Base-by-base conservation (phyloP, 495 filamentous ascomycete species). In the Penicillium psychrofluorescens region DNA sequence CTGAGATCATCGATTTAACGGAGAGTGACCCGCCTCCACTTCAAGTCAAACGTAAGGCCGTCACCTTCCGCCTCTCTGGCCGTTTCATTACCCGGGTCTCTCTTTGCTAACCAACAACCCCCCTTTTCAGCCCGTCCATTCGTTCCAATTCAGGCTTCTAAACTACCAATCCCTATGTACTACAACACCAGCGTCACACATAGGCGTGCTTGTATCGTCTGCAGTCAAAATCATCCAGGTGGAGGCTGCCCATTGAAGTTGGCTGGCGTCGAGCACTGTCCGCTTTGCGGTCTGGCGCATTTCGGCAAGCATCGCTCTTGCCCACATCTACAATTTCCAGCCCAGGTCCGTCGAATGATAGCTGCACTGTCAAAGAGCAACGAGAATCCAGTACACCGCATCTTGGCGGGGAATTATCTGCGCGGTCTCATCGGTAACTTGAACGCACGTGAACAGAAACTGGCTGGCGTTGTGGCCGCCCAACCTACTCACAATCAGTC, bases 211-310 rank as follows among this genome's bases (percentile, higher is more conserved):
- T 88, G 85, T 49, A 44, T 66, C 2, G 79, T 73, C 12, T 89
- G 85, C 61, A 43, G 53, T 4, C 51, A 56, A 11, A 39, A 37
- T 13, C 85, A 89, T 54, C 55, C 62, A 2, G 46, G 54, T 8
- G 85, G 85, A 6, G 55, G 55, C 11, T 89, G 85, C 49, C 75
- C 74, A 3, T 64, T 87, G 35, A 83, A 78, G 51, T 16, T 66
- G 6, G 76, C 79, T 13, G 82, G 81, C 0, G 64, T 72, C 8
- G 82, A 88, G 52, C 56, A 68, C 42, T 89, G 85, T 54, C 72
- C 70, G 8, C 68, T 87, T 4, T 89, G 85, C 50, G 81, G 82
- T 8, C 62, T 83, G 16, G 80, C 84, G 4, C 85, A 89, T 49
- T 80, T 65, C 45, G 80, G 81, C 12, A 37, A 55, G 27, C 49